Evolutionary conservation across 2,329 filamentous ascomycete genomes (phyloP).

Genomic region (Monosporascus sp.): DNA sequence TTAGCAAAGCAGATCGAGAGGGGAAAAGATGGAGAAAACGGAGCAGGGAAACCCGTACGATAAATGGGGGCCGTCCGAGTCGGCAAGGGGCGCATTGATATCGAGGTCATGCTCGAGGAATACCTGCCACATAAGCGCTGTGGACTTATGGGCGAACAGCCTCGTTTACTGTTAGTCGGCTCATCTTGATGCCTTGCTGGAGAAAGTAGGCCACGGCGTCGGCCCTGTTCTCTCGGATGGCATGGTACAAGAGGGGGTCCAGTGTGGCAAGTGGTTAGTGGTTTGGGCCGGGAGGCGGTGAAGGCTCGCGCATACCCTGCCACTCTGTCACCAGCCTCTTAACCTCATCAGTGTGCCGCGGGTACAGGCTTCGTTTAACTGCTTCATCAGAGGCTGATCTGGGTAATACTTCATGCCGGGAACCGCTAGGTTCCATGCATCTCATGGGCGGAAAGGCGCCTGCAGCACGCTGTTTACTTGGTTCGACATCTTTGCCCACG

Average conservation of each 20-base stretch:
- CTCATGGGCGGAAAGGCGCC: background rate
- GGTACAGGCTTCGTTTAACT: constrained; percentile 4
- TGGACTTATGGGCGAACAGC: constrained; percentile 1
- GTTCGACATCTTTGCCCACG: no score
- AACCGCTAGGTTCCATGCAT: constrained; percentile 4
- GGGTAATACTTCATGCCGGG: constrained; percentile 5
- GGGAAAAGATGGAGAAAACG: background rate
- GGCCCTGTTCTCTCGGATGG: constrained; percentile 3
- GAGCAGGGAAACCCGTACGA: background rate
- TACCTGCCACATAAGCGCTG: constrained; percentile 5
- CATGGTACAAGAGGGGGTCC: constrained; percentile 4
- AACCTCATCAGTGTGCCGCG: constrained; percentile 1
- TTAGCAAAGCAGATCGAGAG: background rate
- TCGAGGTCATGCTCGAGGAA: constrained; percentile 5
- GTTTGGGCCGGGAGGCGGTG: constrained; percentile 1
- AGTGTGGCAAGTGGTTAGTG: constrained; percentile 4
- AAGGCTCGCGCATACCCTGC: constrained; percentile 1
- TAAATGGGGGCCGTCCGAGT: background rate
- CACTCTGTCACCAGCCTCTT: constrained; percentile 3
- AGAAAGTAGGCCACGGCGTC: constrained; percentile 4
- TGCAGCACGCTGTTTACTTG: no score
- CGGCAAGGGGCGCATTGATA: constrained; percentile 3
- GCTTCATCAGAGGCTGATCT: constrained; percentile 5
- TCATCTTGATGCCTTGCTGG: constrained; percentile 1
- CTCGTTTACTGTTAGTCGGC: background rate